phyloP scores from a whole-genome alignment of 31 red algal species.

The Endocladia muricata region DNA sequence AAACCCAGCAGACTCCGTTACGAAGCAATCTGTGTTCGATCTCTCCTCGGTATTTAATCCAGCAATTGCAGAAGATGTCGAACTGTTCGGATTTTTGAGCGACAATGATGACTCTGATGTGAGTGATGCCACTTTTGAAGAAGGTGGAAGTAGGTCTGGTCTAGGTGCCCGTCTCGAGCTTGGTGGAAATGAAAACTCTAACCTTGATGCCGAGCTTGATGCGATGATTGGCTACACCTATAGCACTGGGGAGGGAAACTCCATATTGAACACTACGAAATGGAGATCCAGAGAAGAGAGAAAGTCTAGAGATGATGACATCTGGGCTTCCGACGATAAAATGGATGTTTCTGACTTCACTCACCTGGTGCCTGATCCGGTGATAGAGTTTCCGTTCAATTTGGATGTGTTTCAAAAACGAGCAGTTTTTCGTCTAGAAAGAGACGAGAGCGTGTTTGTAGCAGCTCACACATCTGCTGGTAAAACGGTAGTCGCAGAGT shows the following conservation, averaged over 20 bases:
- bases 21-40: conserved; percentile 36
- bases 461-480: conserved; percentile 96
- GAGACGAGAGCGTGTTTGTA: conserved; percentile 87
- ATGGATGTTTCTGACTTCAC: conserved; percentile 73
- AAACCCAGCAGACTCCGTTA: conserved; percentile 13
- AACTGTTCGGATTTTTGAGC: conserved; percentile 40
- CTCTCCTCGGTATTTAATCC: conserved; percentile 62
- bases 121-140: neutral
- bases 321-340: conserved; percentile 73
- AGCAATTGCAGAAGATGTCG: conserved; percentile 30
- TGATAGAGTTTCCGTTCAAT: conserved; percentile 80
- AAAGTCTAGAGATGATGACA: conserved; percentile 21
- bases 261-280: conserved; percentile 11
- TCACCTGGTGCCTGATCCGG: conserved; percentile 66
- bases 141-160: neutral
- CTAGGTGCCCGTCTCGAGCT: conserved; percentile 39
- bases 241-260: neutral
- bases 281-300: neutral
- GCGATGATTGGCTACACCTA: conserved; percentile 35
- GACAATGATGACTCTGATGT: conserved; percentile 6
- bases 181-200: conserved; percentile 26
- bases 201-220: conserved; percentile 68
- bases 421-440: conserved; percentile 76
- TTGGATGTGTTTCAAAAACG: conserved; percentile 92
- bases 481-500: conserved; percentile 98